phyloP scores from a whole-genome alignment of 164 flowering plant species.

The Nelumbo lutea region DNA sequence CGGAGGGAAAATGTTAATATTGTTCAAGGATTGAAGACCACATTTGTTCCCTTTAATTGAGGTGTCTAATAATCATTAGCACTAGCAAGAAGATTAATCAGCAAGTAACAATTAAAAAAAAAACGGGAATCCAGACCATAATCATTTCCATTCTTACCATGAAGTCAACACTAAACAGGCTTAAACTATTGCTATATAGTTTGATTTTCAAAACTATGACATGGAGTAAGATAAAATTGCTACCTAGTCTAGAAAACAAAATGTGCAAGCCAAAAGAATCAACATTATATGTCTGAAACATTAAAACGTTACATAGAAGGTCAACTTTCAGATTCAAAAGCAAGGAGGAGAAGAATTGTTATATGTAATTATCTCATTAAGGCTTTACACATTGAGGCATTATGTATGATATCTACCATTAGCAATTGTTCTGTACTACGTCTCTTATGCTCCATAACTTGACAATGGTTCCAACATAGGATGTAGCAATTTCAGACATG shows the following conservation, averaged over 20 bases:
- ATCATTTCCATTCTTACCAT: no score
- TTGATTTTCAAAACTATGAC: background rate
- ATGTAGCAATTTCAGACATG: background rate
- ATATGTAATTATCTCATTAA: slow-evolving; percentile 99
- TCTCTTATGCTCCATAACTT: slow-evolving; percentile 97
- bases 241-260: background rate
- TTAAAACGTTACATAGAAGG: background rate
- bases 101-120: background rate
- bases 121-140: background rate
- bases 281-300: background rate
- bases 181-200: background rate
- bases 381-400: slow-evolving; percentile 83
- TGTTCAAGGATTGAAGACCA: no score
- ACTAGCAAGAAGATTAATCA: background rate
- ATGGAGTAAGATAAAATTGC: background rate
- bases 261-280: background rate
- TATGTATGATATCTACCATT: slow-evolving; percentile 97
- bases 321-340: background rate
- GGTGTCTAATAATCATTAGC: no score
- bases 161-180: background rate
- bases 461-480: slow-evolving; percentile 19
- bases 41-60: no score
- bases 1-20: no score
- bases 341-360: slow-evolving; percentile 1
- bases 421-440: slow-evolving; percentile 93